Conservation (phyloP, 1,284 basidiomycete species). For the Leccinum griseonigrum region DNA sequence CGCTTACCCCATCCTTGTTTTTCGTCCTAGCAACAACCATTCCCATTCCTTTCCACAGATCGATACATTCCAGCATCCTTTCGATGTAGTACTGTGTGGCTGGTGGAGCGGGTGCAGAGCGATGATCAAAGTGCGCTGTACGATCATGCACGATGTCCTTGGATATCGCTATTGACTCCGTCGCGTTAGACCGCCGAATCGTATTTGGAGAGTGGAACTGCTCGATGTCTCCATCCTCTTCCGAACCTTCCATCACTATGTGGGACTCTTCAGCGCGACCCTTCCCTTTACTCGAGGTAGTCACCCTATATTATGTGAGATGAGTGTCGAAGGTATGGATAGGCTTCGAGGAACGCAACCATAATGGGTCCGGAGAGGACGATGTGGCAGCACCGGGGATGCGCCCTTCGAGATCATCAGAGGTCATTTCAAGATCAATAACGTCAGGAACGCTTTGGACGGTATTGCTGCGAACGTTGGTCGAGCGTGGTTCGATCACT, state of each 20-base stretch:
- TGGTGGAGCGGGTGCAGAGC: background rate
- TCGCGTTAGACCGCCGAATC: background rate
- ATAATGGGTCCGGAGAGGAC: conserved; percentile 28
- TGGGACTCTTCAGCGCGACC: conserved; percentile 10
- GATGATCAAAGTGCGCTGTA: conserved; percentile 9
- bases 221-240: conserved; percentile 24
- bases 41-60: conserved; percentile 3
- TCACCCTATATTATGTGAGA: conserved; percentile 11
- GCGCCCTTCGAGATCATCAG: conserved; percentile 24
- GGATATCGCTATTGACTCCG: conserved; percentile 17
- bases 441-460: conserved; percentile 17
- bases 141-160: conserved; percentile 14
- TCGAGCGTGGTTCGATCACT: conserved; percentile 2
- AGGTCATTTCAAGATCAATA: conserved; percentile 14
- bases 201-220: conserved; percentile 15
- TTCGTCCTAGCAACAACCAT: conserved; percentile 23
- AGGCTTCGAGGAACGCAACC: background rate
- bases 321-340: conserved; percentile 25
- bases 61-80: conserved; percentile 1
- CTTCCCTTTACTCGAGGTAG: conserved; percentile 26
- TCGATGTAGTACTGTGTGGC: background rate
- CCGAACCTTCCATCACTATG: conserved; percentile 17
- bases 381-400: conserved; percentile 11
- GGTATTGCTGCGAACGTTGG: conserved; percentile 1
- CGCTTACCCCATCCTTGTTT: conserved; percentile 25